Evolutionary conservation across 352 stramenopile species (phyloP).

Genomic region (Saprolegnia parasitica): DNA sequence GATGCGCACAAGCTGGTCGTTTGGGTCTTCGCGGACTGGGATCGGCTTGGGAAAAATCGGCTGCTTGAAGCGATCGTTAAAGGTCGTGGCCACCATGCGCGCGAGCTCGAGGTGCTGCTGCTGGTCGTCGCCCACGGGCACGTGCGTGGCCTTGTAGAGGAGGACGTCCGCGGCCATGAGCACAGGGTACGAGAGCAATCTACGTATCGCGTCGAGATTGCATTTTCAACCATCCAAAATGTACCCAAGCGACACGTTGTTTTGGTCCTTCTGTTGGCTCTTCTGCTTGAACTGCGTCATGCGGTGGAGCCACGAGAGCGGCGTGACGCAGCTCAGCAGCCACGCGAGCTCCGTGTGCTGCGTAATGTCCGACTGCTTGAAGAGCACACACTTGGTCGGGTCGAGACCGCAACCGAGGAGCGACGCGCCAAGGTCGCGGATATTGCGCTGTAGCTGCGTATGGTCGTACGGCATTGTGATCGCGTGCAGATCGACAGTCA

Average conservation of each 20-base stretch:
- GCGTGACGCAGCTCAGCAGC: constrained; percentile 96
- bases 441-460: constrained; percentile 79
- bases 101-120: constrained; percentile 99
- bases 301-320: constrained; percentile 96
- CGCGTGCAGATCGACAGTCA: constrained; percentile 96
- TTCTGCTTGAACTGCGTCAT: constrained; percentile 99
- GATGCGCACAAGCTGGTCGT: constrained; percentile 79
- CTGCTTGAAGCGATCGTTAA: constrained; percentile 93
- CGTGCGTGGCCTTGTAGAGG: constrained; percentile 95
- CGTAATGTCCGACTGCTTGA: constrained; percentile 73
- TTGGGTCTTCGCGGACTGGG: constrained; percentile 43
- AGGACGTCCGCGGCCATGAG: constrained; percentile 99
- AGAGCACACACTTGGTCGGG: constrained; percentile 61
- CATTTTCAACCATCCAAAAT: neutral
- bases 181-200: constrained; percentile 97
- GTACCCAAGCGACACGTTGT: constrained; percentile 38
- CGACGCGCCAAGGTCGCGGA: constrained; percentile 88
- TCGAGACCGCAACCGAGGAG: constrained; percentile 93
- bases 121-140: constrained; percentile 98
- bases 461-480: constrained; percentile 96
- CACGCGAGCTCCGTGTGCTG: constrained; percentile 95
- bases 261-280: constrained; percentile 56
- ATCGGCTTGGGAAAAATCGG: constrained; percentile 59
- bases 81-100: constrained; percentile 92
- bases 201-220: constrained; percentile 46